Conservation (phyloP, 73 alveolate species). For the Loxodes magnus region DNA sequence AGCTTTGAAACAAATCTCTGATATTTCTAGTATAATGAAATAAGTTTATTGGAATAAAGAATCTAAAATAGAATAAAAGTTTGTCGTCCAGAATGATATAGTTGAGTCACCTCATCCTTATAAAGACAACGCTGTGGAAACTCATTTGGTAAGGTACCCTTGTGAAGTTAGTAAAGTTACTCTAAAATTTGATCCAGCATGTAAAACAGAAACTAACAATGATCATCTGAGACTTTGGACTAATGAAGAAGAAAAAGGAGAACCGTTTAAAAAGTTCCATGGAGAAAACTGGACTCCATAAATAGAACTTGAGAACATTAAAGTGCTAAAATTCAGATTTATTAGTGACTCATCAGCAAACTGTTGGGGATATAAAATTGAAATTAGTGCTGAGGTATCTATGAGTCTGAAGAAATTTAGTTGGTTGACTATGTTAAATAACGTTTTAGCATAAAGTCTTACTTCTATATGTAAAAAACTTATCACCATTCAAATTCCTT, state of each 20-base stretch:
- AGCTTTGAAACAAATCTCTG: too few species aligned
- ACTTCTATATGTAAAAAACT: too few species aligned
- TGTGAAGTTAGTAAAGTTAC: not conserved
- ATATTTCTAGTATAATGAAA: too few species aligned
- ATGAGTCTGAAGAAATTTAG: too few species aligned
- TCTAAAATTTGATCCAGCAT: conserved; percentile 5
- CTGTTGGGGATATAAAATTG: conserved; percentile 15
- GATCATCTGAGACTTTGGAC: conserved; percentile 1
- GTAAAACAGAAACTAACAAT: conserved; percentile 4
- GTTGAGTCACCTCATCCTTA: not conserved
- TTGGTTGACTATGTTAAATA: too few species aligned
- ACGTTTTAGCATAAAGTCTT: too few species aligned
- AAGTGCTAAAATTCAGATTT: not conserved
- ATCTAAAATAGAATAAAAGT: too few species aligned
- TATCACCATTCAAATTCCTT: too few species aligned
- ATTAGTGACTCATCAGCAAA: conserved; percentile 7
- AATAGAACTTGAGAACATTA: not conserved
- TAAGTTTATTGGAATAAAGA: too few species aligned
- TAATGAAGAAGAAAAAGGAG: not conserved
- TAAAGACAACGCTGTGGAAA: not conserved
- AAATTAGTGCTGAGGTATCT: not conserved
- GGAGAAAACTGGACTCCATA: conserved; percentile 6
- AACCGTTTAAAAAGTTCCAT: conserved; percentile 9
- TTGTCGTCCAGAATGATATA: too few species aligned
- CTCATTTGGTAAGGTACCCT: not conserved